A percentile compares a stretch with the other conserved stretches of the same genome.
Evolutionary conservation across 2,329 filamentous ascomycete genomes (phyloP).

Genomic region (Lachnellula suecica): DNA sequence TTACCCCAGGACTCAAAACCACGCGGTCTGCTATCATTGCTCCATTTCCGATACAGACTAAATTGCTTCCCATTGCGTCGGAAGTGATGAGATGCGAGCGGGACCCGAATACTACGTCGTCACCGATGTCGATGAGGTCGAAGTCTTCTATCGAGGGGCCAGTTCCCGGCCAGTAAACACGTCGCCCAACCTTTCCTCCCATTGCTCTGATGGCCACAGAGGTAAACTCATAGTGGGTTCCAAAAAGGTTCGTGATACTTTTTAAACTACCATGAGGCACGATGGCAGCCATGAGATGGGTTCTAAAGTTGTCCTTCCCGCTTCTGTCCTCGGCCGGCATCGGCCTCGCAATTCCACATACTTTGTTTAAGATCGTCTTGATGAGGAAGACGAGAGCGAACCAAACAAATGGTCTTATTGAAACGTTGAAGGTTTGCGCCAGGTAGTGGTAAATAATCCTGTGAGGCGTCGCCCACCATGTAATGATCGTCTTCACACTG

Average conservation of each 20-base stretch:
- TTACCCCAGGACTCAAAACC: conserved; percentile 49
- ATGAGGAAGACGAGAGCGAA: conserved; percentile 35
- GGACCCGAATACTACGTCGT: conserved; percentile 60
- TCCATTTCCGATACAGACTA: conserved; percentile 45
- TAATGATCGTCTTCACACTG: conserved; percentile 41
- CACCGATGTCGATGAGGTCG: conserved; percentile 53
- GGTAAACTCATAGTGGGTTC: conserved; percentile 54
- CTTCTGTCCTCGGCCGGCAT: conserved; percentile 33
- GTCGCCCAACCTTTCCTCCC: conserved; percentile 51
- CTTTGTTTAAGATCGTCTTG: conserved; percentile 39
- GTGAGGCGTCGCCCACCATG: conserved; percentile 48
- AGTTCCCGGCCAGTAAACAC: conserved; percentile 58
- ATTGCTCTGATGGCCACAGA: conserved; percentile 49
- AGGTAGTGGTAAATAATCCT: conserved; percentile 51
- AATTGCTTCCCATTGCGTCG: conserved; percentile 48
- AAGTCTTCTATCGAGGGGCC: conserved; percentile 54
- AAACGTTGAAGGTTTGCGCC: conserved; percentile 40
- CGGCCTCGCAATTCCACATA: conserved; percentile 39
- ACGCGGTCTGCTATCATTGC: conserved; percentile 59
- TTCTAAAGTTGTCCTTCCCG: conserved; percentile 43
- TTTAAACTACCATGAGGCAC: conserved; percentile 45
- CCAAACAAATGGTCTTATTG: conserved; percentile 14
- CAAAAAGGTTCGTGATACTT: conserved; percentile 49
- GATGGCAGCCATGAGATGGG: conserved; percentile 43
- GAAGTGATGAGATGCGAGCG: conserved; percentile 53